Conservation (phyloP, 108 stramenopile species). For the Aurantiochytrium sp. region DNA sequence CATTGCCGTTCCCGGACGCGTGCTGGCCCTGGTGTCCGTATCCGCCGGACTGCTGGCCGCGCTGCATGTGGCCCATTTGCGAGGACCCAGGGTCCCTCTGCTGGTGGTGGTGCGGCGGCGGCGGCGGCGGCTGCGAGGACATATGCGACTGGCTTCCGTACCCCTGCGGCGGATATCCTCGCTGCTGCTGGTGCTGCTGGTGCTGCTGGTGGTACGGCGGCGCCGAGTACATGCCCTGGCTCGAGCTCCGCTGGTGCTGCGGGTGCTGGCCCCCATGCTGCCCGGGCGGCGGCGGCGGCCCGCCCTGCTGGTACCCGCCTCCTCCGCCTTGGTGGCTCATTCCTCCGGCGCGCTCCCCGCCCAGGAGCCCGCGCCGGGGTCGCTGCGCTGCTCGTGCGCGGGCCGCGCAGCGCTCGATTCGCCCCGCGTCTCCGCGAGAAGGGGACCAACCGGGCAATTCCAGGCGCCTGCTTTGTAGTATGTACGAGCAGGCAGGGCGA, state of each 20-base stretch:
- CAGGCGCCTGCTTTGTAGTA: too few species aligned
- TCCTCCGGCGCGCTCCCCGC: too few species aligned
- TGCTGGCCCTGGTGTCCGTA: not conserved
- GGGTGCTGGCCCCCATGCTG: slow-evolving; percentile 34
- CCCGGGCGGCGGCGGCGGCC: slow-evolving; percentile 92
- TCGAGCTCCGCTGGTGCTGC: not conserved
- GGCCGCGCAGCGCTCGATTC: too few species aligned
- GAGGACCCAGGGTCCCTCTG: not conserved
- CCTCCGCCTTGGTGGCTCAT: slow-evolving; percentile 77
- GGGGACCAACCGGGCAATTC: too few species aligned
- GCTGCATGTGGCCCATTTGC: not conserved
- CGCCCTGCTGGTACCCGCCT: slow-evolving; percentile 81
- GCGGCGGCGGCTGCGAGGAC: not conserved
- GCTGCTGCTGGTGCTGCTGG: not conserved
- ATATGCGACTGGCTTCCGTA: not conserved
- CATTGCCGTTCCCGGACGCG: too few species aligned
- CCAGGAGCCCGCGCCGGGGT: too few species aligned
- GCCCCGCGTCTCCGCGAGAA: too few species aligned
- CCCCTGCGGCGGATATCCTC: not conserved
- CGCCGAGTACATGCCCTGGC: not conserved
- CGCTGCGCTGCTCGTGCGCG: too few species aligned
- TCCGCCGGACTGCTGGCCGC: not conserved
- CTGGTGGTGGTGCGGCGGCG: not conserved
- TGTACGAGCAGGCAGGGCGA: too few species aligned
- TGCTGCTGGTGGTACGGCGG: slow-evolving; percentile 16